phyloP scores from a whole-genome alignment of 768 basidiomycete species.

The Amanita exitialis region DNA sequence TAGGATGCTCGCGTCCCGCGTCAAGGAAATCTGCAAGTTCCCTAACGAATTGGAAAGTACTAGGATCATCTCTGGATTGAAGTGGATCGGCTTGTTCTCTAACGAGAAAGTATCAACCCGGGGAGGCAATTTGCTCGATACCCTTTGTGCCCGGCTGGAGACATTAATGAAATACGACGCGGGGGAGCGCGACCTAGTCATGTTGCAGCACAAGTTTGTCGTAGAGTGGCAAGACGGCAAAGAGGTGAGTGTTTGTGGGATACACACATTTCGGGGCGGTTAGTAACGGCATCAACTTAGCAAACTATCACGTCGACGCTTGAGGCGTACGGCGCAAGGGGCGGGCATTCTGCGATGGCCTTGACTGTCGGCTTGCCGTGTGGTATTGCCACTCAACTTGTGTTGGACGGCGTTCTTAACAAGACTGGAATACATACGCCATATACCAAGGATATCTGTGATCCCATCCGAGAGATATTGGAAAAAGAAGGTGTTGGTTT shows the following conservation, averaged over 20 bases:
- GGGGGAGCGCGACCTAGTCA: slow-evolving; percentile 91
- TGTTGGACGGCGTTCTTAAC: slow-evolving; percentile 78
- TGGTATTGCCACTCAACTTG: slow-evolving; percentile 86
- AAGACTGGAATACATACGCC: slow-evolving; percentile 78
- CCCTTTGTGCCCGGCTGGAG: slow-evolving; percentile 87
- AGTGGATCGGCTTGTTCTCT: slow-evolving; percentile 93
- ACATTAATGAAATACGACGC: slow-evolving; percentile 83
- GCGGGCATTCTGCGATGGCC: slow-evolving; percentile 87
- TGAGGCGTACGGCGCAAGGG: slow-evolving; percentile 64
- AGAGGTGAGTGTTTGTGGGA: slow-evolving; percentile 29
- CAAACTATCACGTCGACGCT: slow-evolving; percentile 87
- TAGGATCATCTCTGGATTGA: slow-evolving; percentile 81
- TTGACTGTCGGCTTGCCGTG: slow-evolving; percentile 86
- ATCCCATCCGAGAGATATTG: slow-evolving; percentile 53
- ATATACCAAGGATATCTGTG: slow-evolving; percentile 79
- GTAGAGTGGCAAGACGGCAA: slow-evolving; percentile 83
- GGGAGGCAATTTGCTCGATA: slow-evolving; percentile 78
- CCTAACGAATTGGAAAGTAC: slow-evolving; percentile 56
- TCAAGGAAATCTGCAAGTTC: slow-evolving; percentile 67
- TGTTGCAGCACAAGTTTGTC: slow-evolving; percentile 97
- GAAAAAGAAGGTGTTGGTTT: slow-evolving; percentile 73
- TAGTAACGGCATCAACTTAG: slow-evolving; percentile 21
- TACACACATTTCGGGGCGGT: slow-evolving; percentile 1
- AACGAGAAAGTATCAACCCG: slow-evolving; percentile 48
- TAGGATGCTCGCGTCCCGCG: slow-evolving; percentile 64